Conservation (phyloP, 805 yeast species). For the Blastobotrys parvus region DNA sequence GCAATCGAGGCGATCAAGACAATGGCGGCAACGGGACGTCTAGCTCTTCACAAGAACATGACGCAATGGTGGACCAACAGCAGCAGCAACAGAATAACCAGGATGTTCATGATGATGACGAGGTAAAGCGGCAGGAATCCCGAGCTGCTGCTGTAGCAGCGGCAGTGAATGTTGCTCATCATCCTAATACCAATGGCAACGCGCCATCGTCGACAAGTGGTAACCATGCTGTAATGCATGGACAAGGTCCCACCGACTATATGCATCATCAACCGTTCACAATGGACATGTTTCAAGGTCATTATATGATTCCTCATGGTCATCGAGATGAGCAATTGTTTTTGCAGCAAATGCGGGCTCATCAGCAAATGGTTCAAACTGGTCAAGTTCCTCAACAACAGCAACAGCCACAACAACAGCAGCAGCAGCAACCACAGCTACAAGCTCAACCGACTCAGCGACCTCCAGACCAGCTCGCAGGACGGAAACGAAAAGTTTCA, state of each 20-base stretch:
- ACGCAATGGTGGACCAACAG: background rate
- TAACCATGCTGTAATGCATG: too few relatives aligned
- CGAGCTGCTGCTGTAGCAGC: slow-evolving; percentile 7
- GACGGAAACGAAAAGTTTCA: background rate
- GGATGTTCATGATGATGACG: background rate
- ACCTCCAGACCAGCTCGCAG: background rate
- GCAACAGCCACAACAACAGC: slow-evolving; percentile 19
- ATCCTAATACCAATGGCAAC: too few relatives aligned
- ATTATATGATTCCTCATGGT: background rate
- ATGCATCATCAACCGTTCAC: too few relatives aligned
- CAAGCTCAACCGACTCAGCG: slow-evolving; percentile 13
- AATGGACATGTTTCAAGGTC: background rate
- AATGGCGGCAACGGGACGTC: background rate
- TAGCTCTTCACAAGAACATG: background rate
- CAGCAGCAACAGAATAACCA: background rate
- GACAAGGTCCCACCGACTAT: too few relatives aligned
- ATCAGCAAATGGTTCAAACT: too few relatives aligned
- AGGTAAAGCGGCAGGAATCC: background rate
- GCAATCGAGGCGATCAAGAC: background rate
- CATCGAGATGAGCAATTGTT: background rate
- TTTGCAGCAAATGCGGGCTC: background rate
- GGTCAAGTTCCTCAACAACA: background rate
- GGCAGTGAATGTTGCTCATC: background rate
- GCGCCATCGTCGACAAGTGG: too few relatives aligned
- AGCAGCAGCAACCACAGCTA: slow-evolving; percentile 14